phyloP scores from a whole-genome alignment of 2,329 filamentous ascomycete genomes.

The Hypoxylon sp. region DNA sequence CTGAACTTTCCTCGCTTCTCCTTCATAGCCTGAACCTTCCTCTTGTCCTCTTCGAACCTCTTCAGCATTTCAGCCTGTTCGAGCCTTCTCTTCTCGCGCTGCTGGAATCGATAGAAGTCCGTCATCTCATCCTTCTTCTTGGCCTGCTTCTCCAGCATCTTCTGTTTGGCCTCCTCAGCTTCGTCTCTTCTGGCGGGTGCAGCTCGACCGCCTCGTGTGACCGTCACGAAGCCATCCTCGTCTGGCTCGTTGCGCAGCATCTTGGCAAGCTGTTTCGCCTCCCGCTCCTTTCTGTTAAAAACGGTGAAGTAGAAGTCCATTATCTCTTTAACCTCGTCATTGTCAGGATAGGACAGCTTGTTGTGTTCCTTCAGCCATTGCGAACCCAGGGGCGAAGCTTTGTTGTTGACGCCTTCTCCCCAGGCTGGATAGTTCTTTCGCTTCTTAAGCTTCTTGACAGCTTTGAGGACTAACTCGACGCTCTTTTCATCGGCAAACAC shows the following conservation, averaged over 20 bases:
- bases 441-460: slow-evolving; percentile 72
- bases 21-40: slow-evolving; percentile 78
- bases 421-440: slow-evolving; percentile 74
- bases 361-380: slow-evolving; percentile 75
- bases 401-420: slow-evolving; percentile 72
- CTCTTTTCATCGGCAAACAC: slow-evolving; percentile 87
- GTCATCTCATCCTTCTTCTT: slow-evolving; percentile 73
- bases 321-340: slow-evolving; percentile 73
- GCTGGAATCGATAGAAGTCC: slow-evolving; percentile 89
- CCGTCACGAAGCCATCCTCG: slow-evolving; percentile 95
- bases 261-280: slow-evolving; percentile 71
- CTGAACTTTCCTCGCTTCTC: slow-evolving; percentile 73
- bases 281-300: slow-evolving; percentile 80
- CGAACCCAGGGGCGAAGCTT: slow-evolving; percentile 69
- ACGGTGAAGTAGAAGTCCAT: slow-evolving; percentile 89
- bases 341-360: slow-evolving; percentile 77
- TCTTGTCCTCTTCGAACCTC: slow-evolving; percentile 82
- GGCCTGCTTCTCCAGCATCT: slow-evolving; percentile 74
- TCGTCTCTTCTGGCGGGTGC: slow-evolving; percentile 82
- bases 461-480: slow-evolving; percentile 81
- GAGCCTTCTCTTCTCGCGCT: slow-evolving; percentile 82
- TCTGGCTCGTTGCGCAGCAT: slow-evolving; percentile 83
- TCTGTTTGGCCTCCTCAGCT: slow-evolving; percentile 69
- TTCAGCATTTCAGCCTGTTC: slow-evolving; percentile 76
- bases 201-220: slow-evolving; percentile 80